Evolutionary conservation across 352 stramenopile genomes (phyloP), one percentile per base, ranked within the genome.

Genomic region (Phytophthora pinifolia): DNA sequence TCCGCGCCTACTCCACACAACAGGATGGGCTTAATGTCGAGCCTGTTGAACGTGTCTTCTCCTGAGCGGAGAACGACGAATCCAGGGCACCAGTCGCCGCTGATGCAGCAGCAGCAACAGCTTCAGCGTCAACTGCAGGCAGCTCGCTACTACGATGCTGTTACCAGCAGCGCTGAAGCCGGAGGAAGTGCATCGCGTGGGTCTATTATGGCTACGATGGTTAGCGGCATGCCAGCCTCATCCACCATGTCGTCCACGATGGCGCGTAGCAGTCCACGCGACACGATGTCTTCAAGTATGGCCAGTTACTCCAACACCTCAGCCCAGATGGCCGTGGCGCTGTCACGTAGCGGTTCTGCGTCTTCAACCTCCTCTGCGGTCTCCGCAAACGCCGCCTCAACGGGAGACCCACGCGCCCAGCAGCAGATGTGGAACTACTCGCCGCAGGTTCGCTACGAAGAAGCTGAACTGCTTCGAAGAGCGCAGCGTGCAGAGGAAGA

Each of bases 401-500:
- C 59, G 37, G 66, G 45, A 48, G 61, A 67, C 17, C 45, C 57
- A n/a, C 63, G 60, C 47, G 36, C 33, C 18, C 70, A 71, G 46
- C 78, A 93, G 36, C 81, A 88, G 59, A 69, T 88, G 65, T 92
- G 84, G 82, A 75, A 70, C 46, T 78, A 86, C 45, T 67, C 83
- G n/a, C 79, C 84, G 3, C 76, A 87, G 14, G 79, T 86, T 31
- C 69, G 69, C 9, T 90, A 79, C 36, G 79, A 89, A 62, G 83
- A 95, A 61, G 79, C 82, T 1, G 80, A 94, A 58, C 59, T 92
- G 38, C 48, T 94, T 9, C 74, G 79, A 9, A 70, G 78, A 29
- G 79, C 83, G 43, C 75, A 86, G 36, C 76, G 76, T 8, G 85
- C 85, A 3, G 83, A 95, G 52, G 85, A 95, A 70, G 85, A 95